A percentile compares a stretch with the other conserved stretches of the same genome.
These are phyloP conservation scores for Thalassiosira gravida DNA, from an alignment of 352 stramenopile genomes.

Conservation along the genomic window DNA sequence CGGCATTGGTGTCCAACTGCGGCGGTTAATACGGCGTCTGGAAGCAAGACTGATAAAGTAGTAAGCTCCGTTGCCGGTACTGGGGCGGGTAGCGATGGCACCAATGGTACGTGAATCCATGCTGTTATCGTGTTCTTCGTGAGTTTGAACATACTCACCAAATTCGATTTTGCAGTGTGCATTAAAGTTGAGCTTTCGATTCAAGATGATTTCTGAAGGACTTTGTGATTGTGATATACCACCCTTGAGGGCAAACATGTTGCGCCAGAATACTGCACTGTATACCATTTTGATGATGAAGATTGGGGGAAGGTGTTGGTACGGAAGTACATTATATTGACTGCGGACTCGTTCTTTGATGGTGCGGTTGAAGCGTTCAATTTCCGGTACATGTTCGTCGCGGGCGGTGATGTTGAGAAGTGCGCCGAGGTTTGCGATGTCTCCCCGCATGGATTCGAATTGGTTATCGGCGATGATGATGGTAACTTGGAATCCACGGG, in stretches of 20 bases:
- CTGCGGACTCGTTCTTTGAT: neutral
- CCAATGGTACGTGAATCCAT: constrained; percentile 42
- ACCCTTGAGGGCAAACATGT: neutral
- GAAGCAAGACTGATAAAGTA: constrained; percentile 29
- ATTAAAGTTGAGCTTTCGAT: constrained; percentile 26
- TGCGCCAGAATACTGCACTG: neutral
- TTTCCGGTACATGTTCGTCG: neutral
- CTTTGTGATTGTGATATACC: neutral
- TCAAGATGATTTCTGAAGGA: neutral
- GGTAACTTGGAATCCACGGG: constrained; percentile 14
- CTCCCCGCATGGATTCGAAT: neutral
- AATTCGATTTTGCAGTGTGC: constrained; percentile 30
- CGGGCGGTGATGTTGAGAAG: neutral
- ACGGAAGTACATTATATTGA: neutral
- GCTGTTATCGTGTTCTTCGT: constrained; percentile 53
- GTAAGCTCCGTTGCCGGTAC: constrained; percentile 33
- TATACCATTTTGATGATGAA: neutral
- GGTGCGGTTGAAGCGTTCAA: neutral
- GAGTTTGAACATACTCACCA: constrained; percentile 56
- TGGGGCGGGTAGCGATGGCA: constrained; percentile 36
- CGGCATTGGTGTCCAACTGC: neutral
- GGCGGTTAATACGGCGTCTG: neutral
- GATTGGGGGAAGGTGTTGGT: neutral
- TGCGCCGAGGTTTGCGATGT: neutral
- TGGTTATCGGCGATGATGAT: neutral